Percentiles rank a stretch among this genome's conserved stretches.
Conservation (phyloP, 176 grass and related monocot genomes). For the Miscanthus lutarioriparius region DNA sequence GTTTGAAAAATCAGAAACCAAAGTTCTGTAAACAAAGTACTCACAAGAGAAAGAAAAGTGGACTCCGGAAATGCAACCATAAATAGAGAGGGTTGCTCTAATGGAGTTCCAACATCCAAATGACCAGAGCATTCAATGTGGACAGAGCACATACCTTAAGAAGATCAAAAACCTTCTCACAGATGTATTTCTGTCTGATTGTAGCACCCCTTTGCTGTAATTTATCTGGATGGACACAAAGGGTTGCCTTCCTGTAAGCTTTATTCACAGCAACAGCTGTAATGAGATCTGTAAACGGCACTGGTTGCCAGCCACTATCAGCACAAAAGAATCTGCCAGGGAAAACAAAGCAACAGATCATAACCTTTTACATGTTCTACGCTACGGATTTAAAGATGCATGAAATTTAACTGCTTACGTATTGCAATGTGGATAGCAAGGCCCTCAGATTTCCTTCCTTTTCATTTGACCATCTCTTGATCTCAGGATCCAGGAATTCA, state of each 20-base stretch:
- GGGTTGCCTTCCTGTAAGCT: slow-evolving; percentile 90
- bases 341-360: neutral
- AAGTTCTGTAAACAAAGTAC: neutral
- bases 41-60: neutral
- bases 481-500: slow-evolving; percentile 85
- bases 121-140: neutral
- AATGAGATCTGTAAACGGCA: slow-evolving; percentile 90
- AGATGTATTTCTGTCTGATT: slow-evolving; percentile 94
- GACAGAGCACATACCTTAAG: slow-evolving; percentile 65
- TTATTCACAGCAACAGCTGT: slow-evolving; percentile 86
- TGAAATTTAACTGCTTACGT: slow-evolving; percentile 39
- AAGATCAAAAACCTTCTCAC: slow-evolving; percentile 97
- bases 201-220: slow-evolving; percentile 91
- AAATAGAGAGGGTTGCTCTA: neutral
- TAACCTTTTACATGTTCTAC: neutral
- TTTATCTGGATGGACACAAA: slow-evolving; percentile 96
- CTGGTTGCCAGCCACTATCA: slow-evolving; percentile 88
- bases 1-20: neutral
- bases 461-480: slow-evolving; percentile 97
- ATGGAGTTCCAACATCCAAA: neutral
- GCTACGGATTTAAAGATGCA: neutral
- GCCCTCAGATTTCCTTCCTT: slow-evolving; percentile 97
- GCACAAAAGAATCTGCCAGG: slow-evolving; percentile 76
- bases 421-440: slow-evolving; percentile 92
- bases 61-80: neutral